These are phyloP conservation scores for Alliaria petiolata DNA, from an alignment of 345 rosid genomes.

Conservation along the genomic window DNA sequence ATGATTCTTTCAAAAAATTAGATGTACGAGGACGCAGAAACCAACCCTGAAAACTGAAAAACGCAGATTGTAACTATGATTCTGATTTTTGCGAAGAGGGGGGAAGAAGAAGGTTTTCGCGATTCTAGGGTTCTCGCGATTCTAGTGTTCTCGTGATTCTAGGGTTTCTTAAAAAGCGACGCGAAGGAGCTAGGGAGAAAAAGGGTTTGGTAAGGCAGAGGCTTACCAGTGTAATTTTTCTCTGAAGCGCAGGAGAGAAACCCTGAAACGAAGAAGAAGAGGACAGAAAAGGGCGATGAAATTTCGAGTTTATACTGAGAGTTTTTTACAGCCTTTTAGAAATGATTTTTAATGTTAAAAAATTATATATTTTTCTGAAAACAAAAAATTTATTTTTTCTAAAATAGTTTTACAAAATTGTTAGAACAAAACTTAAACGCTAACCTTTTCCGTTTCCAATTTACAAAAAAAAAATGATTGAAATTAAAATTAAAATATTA, in stretches of 20 bases:
- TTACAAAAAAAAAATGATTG: too few species aligned
- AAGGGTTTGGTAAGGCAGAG: not conserved
- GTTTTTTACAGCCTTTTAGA: too few species aligned
- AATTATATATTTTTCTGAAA: too few species aligned
- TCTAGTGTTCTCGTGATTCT: not conserved
- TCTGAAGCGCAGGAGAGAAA: not conserved
- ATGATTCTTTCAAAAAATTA: conserved; percentile 1
- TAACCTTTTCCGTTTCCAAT: too few species aligned
- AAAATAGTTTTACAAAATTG: too few species aligned
- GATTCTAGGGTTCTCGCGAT: not conserved
- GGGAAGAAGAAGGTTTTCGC: not conserved
- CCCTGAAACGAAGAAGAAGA: not conserved
- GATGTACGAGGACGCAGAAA: not conserved
- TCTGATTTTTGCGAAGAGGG: not conserved
- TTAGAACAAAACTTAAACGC: too few species aligned
- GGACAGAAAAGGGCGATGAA: not conserved
- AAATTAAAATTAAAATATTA: too few species aligned
- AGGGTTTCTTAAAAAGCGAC: not conserved
- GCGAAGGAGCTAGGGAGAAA: not conserved
- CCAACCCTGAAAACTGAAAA: not conserved
- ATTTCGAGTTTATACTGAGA: not conserved
- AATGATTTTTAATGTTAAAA: too few species aligned
- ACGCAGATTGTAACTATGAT: not conserved
- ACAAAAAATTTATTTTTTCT: too few species aligned
- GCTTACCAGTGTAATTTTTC: not conserved